Evolutionary conservation across 345 rosid species (phyloP).

Genomic region (Pelargonium nanum): DNA sequence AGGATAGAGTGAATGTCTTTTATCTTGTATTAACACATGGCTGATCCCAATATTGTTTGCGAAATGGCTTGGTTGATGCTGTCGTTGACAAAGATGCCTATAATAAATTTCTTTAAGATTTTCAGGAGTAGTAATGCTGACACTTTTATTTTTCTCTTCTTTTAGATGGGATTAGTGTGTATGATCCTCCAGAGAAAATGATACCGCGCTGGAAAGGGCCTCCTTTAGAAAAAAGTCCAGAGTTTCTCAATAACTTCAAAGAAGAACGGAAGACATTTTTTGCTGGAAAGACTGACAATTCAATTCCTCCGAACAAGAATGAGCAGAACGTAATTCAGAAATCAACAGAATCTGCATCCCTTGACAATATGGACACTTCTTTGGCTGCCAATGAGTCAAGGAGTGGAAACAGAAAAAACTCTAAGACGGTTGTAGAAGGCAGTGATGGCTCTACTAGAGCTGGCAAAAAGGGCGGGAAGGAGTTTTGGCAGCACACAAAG

Average conservation of each 20-base stretch:
- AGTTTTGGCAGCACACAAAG: slow-evolving; percentile 87
- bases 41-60: too few relatives aligned
- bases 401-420: slow-evolving; percentile 16
- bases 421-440: slow-evolving; percentile 62
- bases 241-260: slow-evolving; percentile 36
- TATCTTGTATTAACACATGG: too few relatives aligned
- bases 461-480: slow-evolving; percentile 77
- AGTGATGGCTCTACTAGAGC: slow-evolving; percentile 79
- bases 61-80: too few relatives aligned
- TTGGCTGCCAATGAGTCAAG: slow-evolving; percentile 21
- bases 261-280: slow-evolving; percentile 43
- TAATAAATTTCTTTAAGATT: too few relatives aligned
- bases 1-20: too few relatives aligned
- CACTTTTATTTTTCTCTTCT: slow-evolving; percentile 17
- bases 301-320: slow-evolving; percentile 27
- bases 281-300: slow-evolving; percentile 21
- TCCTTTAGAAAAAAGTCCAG: slow-evolving; percentile 42
- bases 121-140: too few relatives aligned
- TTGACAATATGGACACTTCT: slow-evolving; percentile 24
- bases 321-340: slow-evolving; percentile 31
- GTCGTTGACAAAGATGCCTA: too few relatives aligned
- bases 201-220: slow-evolving; percentile 88
- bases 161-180: slow-evolving; percentile 72
- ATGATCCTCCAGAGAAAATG: slow-evolving; percentile 71
- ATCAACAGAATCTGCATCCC: slow-evolving; percentile 17